A percentile compares a stretch with the other conserved stretches of the same genome.
These are phyloP conservation scores for Rubroshorea leprosula DNA, from an alignment of 345 rosid species.

Conservation along the genomic window DNA sequence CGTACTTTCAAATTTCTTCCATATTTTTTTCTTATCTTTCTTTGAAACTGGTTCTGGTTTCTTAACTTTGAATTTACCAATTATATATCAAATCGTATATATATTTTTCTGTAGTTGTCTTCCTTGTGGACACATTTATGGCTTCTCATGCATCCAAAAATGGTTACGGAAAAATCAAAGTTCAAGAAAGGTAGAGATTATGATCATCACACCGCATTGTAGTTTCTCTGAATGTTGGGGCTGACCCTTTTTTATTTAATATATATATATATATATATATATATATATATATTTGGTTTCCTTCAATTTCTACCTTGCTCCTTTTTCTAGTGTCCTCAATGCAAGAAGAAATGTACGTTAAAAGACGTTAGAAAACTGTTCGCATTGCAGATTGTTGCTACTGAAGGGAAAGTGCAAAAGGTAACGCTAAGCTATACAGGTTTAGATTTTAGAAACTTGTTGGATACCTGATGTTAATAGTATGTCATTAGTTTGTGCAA, in stretches of 20 bases:
- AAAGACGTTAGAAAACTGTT: constrained; percentile 67
- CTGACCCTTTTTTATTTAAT: neutral
- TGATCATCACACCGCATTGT: constrained; percentile 11
- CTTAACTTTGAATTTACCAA: neutral
- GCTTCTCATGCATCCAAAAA: constrained; percentile 66
- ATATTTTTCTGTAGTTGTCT: constrained; percentile 59
- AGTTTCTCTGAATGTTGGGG: neutral
- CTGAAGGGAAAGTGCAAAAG: constrained; percentile 72
- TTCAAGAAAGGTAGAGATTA: constrained; percentile 51
- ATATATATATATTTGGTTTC: too few species aligned
- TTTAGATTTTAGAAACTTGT: neutral
- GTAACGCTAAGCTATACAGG: constrained; percentile 21
- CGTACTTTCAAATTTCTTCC: neutral
- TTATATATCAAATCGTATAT: neutral
- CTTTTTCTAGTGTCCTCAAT: constrained; percentile 70
- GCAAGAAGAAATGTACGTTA: constrained; percentile 49
- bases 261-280: too few species aligned
- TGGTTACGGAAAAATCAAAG: constrained; percentile 59
- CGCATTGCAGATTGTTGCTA: constrained; percentile 65
- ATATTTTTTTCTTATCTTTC: neutral
- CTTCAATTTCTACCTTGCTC: neutral
- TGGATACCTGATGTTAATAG: neutral
- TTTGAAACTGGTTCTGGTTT: neutral
- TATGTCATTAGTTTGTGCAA: constrained; percentile 60
- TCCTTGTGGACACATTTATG: constrained; percentile 90